Evolutionary conservation across 352 stramenopile genomes (phyloP), one percentile per base, ranked within the genome.

Genomic region (Globisporangium spinosum): DNA sequence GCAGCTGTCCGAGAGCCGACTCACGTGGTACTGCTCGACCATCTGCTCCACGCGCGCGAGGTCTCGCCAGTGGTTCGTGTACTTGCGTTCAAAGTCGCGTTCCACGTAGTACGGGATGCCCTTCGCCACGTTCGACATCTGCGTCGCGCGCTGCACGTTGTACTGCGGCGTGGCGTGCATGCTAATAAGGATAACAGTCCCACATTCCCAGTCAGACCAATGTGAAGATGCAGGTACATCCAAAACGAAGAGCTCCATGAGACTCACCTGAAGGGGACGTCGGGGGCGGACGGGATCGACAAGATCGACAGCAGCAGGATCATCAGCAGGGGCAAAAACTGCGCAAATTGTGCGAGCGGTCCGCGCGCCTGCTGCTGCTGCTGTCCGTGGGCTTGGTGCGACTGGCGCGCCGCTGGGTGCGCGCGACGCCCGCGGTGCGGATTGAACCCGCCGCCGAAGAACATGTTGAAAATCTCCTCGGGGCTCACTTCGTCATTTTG

Each of bases 401-500:
- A 68, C 4, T 40, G 53, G 29, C 64, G 40, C 13, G 45, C 45
- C 10, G 56, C 38, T 1, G 64, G 38, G 22, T 70, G 65, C 2
- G 58, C 23, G 38, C 66, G 66, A 23, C 76, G 74, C 25, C 47
- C 73, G 67, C 83, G 89, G 38, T 89, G 78, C 29, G 77, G 70
- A 63, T 78, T 85, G 65, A 94, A 90, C 32, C 85, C 83, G 13
- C 88, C 89, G 47, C 90, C 90, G 65, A 97, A 97, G 67, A 97
- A 95, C 86, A 96, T 95, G 77, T 95, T 96, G 76, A 97, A 97
- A 76, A 97, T 95, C 68, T 97, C 90, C 63, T 95, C 87, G 10
- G 90, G 90, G 62, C 89, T 96, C 49, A 97, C 88, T 38, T 97
- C 90, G 22, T 97, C 87, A 10, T 89, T 81, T 62, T 91, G 80